Base-by-base conservation (phyloP, 768 basidiomycete species). In the Mrakia blollopis region DNA sequence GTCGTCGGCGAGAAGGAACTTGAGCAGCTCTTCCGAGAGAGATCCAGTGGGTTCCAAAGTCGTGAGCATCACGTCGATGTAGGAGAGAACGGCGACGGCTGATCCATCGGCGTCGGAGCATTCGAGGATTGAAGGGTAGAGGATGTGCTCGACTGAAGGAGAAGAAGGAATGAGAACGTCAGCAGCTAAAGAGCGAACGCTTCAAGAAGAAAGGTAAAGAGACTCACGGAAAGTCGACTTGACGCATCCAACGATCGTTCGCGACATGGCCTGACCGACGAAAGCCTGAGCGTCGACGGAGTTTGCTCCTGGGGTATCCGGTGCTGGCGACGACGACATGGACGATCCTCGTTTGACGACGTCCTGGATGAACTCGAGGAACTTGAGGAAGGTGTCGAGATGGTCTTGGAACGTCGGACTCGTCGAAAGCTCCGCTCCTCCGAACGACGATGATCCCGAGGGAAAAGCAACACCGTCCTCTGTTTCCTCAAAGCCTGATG, bases 51-150 rank as follows among this genome's bases (percentile, higher is more conserved):
- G 86, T 50, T 88, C 87, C 8, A 95, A 86, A 0, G 90, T 92
- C 76, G 89, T 87, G 72, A 94, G 87, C 87, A 93, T 91, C 80
- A 93, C 88, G 80, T 97, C 93, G 79, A 98, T 89, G 82, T 98
- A 98, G 23, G 92, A 93, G 88, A 98, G 89, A 74, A 98, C 94
- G 14, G 96, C 94, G 2, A 97, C 91, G 0, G 94, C 92, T 78
- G 94, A 96, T n/a, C 96, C 96, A 82, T 98, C 96, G 7, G 86
- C 82, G 78, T 93, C 92, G 0, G 94, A 94, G 83, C 93, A 95
- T 82, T 98, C 95, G 68, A 97, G 86, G 71, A 98, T 89, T 14
- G 93, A 92, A 0, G 96, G 92, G 82, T 96, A 96, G 41, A 98
- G 85, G 30, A 98, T 91, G 80, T 94, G 96, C 84, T 95, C 91